These are phyloP conservation scores for Myxozyma udenii DNA, from an alignment of 805 yeast genomes.

Conservation along the genomic window DNA sequence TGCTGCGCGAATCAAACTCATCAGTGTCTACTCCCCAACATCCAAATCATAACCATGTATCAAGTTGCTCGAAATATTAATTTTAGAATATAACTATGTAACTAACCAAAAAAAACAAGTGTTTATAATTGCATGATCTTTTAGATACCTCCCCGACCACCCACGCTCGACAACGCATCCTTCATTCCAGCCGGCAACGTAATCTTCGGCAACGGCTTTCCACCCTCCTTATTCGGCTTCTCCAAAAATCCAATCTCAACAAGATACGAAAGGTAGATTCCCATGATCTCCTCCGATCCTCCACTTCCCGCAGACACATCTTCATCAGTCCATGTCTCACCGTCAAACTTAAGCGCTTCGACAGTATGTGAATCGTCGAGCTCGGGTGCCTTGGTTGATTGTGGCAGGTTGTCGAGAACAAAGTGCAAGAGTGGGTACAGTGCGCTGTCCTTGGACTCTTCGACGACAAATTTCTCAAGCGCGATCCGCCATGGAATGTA, in stretches of 20 bases:
- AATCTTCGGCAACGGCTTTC: slow-evolving; percentile 52
- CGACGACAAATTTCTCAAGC: slow-evolving; percentile 74
- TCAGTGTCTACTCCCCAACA: no score
- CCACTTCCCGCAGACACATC: slow-evolving; percentile 74
- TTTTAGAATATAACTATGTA: no score
- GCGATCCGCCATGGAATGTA: slow-evolving; percentile 76
- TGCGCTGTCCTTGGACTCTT: slow-evolving; percentile 64
- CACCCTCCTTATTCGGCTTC: slow-evolving; percentile 49
- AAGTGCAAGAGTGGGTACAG: slow-evolving; percentile 90
- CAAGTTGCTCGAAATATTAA: no score
- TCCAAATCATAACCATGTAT: no score
- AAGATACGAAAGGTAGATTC: slow-evolving; percentile 76
- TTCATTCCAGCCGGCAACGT: slow-evolving; percentile 45
- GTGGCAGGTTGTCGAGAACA: slow-evolving; percentile 88
- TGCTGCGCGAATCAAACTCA: no score
- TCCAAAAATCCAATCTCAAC: slow-evolving; percentile 77
- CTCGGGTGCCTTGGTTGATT: slow-evolving; percentile 91
- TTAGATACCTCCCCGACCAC: slow-evolving; percentile 40
- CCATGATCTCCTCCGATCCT: slow-evolving; percentile 62
- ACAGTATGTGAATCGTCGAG: slow-evolving; percentile 82
- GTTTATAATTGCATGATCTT: no score
- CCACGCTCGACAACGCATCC: slow-evolving; percentile 38
- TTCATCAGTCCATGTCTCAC: slow-evolving; percentile 53
- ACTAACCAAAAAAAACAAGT: no score
- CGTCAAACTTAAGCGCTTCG: slow-evolving; percentile 62